These are phyloP conservation scores for Combretum micranthum DNA, from an alignment of 345 rosid genomes.

Conservation along the genomic window DNA sequence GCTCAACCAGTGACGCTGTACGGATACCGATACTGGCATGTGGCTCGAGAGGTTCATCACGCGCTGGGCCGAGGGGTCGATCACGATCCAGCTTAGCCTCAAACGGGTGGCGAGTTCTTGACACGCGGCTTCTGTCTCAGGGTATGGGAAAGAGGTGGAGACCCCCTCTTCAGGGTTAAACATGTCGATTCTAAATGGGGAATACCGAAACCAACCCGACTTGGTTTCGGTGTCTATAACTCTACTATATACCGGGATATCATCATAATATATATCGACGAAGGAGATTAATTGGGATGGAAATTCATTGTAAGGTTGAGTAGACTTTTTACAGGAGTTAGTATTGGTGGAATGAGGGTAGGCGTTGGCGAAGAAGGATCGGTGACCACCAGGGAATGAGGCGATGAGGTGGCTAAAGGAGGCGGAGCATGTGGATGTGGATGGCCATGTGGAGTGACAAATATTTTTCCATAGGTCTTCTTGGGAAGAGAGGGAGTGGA, in stretches of 20 bases:
- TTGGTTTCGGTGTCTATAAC: constrained; percentile 53
- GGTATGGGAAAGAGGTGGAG: constrained; percentile 33
- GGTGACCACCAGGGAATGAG: constrained; percentile 32
- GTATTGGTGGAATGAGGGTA: constrained; percentile 21
- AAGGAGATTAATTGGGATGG: constrained; percentile 46
- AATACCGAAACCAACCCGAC: constrained; percentile 55
- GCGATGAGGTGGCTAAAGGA: constrained; percentile 25
- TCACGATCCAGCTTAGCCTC: constrained; percentile 66
- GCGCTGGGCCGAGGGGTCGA: constrained; percentile 44
- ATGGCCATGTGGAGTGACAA: constrained; percentile 69
- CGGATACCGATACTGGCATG: constrained; percentile 52
- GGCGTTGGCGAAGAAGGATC: constrained; percentile 65
- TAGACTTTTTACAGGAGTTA: not conserved
- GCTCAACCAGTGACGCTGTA: constrained; percentile 66
- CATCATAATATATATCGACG: constrained; percentile 52
- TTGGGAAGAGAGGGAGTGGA: constrained; percentile 37
- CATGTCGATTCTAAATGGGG: constrained; percentile 69
- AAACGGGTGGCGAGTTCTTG: constrained; percentile 30
- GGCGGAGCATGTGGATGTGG: constrained; percentile 29
- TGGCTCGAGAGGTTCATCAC: constrained; percentile 63
- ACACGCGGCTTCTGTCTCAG: constrained; percentile 29
- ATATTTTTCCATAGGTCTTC: constrained; percentile 46
- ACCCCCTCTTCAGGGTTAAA: constrained; percentile 57
- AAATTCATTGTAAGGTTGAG: not conserved
- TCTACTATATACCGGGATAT: constrained; percentile 35